Percentiles rank a stretch among this genome's conserved stretches.
Conservation (phyloP, 768 basidiomycete species). For the Tulasnella sp. region DNA sequence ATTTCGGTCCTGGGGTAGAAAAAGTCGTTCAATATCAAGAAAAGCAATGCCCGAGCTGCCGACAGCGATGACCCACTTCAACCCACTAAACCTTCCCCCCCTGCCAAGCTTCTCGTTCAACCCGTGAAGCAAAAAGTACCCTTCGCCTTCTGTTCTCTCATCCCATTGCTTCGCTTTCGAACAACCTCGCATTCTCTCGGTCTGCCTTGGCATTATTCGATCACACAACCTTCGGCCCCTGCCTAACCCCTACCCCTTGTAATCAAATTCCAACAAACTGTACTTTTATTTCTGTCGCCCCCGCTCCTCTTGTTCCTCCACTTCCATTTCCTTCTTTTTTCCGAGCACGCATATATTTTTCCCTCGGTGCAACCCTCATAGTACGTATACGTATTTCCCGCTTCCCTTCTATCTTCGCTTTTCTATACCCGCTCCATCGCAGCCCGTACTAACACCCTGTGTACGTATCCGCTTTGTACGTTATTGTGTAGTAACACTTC, state of each 20-base stretch:
- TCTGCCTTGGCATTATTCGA: not conserved
- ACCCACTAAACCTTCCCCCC: not conserved
- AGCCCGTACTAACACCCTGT: not conserved
- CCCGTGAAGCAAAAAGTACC: not conserved
- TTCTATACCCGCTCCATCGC: not conserved
- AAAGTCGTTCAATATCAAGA: conserved; percentile 9
- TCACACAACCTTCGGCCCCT: not conserved
- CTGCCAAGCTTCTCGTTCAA: not conserved
- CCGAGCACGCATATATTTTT: not conserved
- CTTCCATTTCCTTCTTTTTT: not conserved
- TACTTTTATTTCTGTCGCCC: not conserved
- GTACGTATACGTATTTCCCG: not conserved
- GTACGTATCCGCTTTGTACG: not conserved
- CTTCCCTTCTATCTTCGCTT: not conserved
- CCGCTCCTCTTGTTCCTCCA: not conserved
- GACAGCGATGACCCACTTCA: not conserved
- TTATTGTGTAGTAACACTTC: not conserved
- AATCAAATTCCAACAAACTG: not conserved
- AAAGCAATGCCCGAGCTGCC: conserved; percentile 10
- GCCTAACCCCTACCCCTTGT: not conserved
- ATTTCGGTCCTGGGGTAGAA: conserved; percentile 4
- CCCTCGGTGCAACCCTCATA: not conserved
- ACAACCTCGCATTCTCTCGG: not conserved
- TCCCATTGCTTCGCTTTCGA: not conserved
- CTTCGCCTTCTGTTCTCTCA: not conserved